These are phyloP conservation scores for Aspergillus saccharolyticus DNA, from an alignment of 495 filamentous ascomycete species.

Conservation along the genomic window DNA sequence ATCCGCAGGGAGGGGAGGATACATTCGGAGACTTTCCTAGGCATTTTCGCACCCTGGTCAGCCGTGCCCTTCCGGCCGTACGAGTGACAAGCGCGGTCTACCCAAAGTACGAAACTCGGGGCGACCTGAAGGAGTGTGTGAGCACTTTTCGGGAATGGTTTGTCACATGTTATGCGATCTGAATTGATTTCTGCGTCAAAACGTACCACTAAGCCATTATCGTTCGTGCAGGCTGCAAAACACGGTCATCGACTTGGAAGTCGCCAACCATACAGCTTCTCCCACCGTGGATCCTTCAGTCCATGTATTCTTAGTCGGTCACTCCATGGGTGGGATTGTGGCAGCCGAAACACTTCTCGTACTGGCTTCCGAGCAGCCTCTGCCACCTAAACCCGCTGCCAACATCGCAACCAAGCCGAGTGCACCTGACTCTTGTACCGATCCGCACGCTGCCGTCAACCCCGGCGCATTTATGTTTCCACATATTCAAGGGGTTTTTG, in stretches of 20 bases:
- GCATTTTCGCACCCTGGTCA: slow-evolving; percentile 65
- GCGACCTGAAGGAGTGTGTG: slow-evolving; percentile 79
- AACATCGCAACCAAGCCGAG: slow-evolving; percentile 7
- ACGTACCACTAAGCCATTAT: not conserved
- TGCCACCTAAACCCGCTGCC: slow-evolving; percentile 33
- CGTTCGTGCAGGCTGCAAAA: slow-evolving; percentile 67
- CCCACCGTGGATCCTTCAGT: slow-evolving; percentile 89
- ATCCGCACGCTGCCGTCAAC: slow-evolving; percentile 21
- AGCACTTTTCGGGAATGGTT: slow-evolving; percentile 82
- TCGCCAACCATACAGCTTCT: slow-evolving; percentile 70
- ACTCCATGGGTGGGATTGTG: slow-evolving; percentile 97
- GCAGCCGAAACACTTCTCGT: slow-evolving; percentile 79
- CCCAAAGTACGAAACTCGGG: slow-evolving; percentile 87
- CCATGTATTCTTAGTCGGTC: slow-evolving; percentile 76
- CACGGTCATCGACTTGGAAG: slow-evolving; percentile 91
- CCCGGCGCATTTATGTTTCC: slow-evolving; percentile 53
- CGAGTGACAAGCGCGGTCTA: slow-evolving; percentile 68
- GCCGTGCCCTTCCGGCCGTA: slow-evolving; percentile 67
- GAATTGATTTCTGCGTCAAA: not conserved
- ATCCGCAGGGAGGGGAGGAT: slow-evolving; percentile 69
- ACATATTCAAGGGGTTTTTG: slow-evolving; percentile 76
- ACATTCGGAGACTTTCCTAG: slow-evolving; percentile 79
- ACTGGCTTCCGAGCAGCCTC: slow-evolving; percentile 62
- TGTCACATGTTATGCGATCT: not conserved
- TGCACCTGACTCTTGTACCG: slow-evolving; percentile 8